Base-by-base conservation (phyloP, 1,284 basidiomycete species). In the Chondrostereum purpureum region DNA sequence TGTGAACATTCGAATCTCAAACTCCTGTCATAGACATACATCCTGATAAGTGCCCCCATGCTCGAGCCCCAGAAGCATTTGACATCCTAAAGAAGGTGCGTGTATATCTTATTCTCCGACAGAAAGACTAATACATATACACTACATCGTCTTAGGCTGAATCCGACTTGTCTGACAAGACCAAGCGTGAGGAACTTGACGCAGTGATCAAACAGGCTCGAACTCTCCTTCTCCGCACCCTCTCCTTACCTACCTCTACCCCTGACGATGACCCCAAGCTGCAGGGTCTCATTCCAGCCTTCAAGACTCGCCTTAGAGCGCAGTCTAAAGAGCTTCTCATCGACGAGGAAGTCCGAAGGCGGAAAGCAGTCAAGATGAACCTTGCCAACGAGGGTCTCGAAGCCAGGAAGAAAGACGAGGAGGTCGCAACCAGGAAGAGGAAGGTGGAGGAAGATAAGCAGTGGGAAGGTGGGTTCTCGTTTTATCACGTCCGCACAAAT, bases 281-380 rank as follows among this genome's bases (percentile, higher is more conserved):
- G 24, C 72, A 65, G 50, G 31, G 31, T 19, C 62, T 88, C 19
- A 55, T 69, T 50, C 61, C 85, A 1, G 65, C 81, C 3, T 88
- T 80, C 68, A 79, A 73, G 56, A 65, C 70, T 36, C 77, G 78
- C 55, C 58, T 90, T 38, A 73, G 78, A 19, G 68, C 74, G 20
- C 77, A 85, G 57, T 68, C 79, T n/a, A 90, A 88, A 61, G 82
- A 88, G 42, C 58, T 90, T 31, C 62, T 91, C 33, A 88, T 91
- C 24, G 87, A 90, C 33, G 88, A 91, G 58, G 88, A 91, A 59
- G 68, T 90, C 13, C 68, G 87, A 40, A 69, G 87, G 55, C 70
- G 88, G 53, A 88, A 85, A 57, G 86, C 87, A 2, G 65, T 89
- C 53, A 90, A 90, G 67, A 81, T 89, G 80, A 89, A 89, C 57